Evolutionary conservation across 2,329 filamentous ascomycete genomes (phyloP).

Genomic region (Sclerotinia sclerotiorum): DNA sequence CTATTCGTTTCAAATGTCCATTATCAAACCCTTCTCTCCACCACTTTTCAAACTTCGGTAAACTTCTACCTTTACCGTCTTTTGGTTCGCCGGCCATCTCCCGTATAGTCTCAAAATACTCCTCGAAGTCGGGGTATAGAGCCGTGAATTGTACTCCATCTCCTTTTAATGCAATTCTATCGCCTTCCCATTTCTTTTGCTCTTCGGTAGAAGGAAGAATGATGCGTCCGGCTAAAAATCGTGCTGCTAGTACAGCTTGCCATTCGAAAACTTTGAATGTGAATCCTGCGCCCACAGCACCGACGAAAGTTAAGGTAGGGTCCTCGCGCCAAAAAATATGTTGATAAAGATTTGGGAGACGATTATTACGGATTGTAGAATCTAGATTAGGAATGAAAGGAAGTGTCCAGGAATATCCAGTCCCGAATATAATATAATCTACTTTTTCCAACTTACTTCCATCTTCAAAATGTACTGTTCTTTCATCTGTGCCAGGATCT

Average conservation of each 20-base stretch:
- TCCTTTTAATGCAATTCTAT: conserved; percentile 53
- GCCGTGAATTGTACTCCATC: conserved; percentile 58
- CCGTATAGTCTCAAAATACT: conserved; percentile 61
- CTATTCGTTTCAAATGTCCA: conserved; percentile 55
- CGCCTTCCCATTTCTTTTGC: conserved; percentile 57
- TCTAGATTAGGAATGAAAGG: conserved; percentile 57
- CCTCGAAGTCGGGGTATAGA: conserved; percentile 61
- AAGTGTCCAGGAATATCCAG: conserved; percentile 64
- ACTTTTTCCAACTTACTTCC: conserved; percentile 53
- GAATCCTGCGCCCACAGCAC: conserved; percentile 56
- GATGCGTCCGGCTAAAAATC: conserved; percentile 56
- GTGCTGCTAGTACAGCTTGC: conserved; percentile 62
- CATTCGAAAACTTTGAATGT: conserved; percentile 71
- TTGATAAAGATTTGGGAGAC: conserved; percentile 56
- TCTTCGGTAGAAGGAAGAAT: conserved; percentile 50
- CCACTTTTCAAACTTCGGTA: conserved; percentile 47
- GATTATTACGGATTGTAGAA: conserved; percentile 50
- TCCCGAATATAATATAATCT: conserved; percentile 65
- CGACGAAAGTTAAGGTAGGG: conserved; percentile 57
- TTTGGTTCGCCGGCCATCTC: conserved; percentile 49
- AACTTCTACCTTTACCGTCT: conserved; percentile 46
- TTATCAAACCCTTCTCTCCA: conserved; percentile 54
- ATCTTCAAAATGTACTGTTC: conserved; percentile 57
- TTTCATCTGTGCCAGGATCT: conserved; percentile 29
- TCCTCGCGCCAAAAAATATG: conserved; percentile 57